These are phyloP conservation scores for Bacterosira constricta DNA, from an alignment of 108 stramenopile species.

Conservation along the genomic window DNA sequence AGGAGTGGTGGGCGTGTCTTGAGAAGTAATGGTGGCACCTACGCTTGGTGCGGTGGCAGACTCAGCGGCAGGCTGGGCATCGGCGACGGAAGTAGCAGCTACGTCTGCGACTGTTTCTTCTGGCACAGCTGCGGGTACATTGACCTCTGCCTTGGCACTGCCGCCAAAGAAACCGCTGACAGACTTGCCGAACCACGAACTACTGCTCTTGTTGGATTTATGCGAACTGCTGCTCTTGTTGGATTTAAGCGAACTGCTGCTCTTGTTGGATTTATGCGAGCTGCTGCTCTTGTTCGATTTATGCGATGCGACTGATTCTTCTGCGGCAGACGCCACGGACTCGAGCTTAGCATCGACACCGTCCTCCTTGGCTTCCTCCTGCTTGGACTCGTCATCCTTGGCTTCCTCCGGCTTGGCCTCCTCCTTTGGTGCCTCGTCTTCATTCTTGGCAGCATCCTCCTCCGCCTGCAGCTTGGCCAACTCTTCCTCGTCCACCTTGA, in stretches of 20 bases:
- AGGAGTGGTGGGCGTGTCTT: neutral
- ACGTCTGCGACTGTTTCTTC: neutral
- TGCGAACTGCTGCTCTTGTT: no score
- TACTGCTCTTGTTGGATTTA: no score
- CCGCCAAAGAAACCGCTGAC: neutral
- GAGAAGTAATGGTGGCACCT: no score
- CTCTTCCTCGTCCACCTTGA: slow-evolving; percentile 3
- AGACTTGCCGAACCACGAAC: no score
- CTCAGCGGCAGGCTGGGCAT: neutral
- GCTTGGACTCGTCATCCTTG: neutral
- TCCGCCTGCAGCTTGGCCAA: neutral
- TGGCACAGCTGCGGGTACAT: neutral
- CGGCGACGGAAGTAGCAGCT: neutral
- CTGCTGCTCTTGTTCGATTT: neutral
- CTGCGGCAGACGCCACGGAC: neutral
- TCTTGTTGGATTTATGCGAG: neutral
- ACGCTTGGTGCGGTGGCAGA: neutral
- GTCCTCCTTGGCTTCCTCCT: neutral
- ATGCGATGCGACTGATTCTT: neutral
- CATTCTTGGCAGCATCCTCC: neutral
- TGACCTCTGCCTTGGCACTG: neutral
- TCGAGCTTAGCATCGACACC: neutral
- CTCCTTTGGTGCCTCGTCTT: neutral
- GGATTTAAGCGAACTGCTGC: no score
- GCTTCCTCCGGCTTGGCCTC: neutral